Conservation (phyloP, 148 eudicot species). For the Rhododendron simsii region DNA sequence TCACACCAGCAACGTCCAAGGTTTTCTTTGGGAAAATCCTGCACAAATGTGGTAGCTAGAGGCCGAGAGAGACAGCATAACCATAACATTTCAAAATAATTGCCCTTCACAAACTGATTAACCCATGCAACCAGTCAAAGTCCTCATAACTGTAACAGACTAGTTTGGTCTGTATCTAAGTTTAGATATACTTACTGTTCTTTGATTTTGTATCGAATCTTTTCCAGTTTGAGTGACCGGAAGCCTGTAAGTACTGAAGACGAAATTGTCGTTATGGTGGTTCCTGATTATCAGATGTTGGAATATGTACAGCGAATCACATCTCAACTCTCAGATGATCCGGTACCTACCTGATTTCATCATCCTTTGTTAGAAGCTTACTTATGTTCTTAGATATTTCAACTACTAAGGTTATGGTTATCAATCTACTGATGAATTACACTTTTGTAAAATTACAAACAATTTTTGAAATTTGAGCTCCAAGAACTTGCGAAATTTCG, state of each 20-base stretch:
- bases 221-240: constrained; percentile 84
- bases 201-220: background rate
- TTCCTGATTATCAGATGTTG: constrained; percentile 97
- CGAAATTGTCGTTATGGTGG: constrained; percentile 92
- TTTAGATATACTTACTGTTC: background rate
- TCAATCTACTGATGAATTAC: background rate
- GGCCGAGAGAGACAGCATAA: background rate
- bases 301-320: constrained; percentile 77
- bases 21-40: background rate
- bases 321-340: constrained; percentile 80
- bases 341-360: constrained; percentile 42
- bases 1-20: background rate
- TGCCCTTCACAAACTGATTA: background rate
- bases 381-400: background rate
- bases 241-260: constrained; percentile 86
- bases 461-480: background rate
- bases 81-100: background rate
- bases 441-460: background rate
- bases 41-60: background rate
- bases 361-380: background rate
- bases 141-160: background rate
- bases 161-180: background rate
- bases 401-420: background rate
- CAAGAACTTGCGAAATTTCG: background rate
- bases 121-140: background rate